phyloP scores from a whole-genome alignment of 192 early-diverging fungal species.

The Polychytrium aggregatum region DNA sequence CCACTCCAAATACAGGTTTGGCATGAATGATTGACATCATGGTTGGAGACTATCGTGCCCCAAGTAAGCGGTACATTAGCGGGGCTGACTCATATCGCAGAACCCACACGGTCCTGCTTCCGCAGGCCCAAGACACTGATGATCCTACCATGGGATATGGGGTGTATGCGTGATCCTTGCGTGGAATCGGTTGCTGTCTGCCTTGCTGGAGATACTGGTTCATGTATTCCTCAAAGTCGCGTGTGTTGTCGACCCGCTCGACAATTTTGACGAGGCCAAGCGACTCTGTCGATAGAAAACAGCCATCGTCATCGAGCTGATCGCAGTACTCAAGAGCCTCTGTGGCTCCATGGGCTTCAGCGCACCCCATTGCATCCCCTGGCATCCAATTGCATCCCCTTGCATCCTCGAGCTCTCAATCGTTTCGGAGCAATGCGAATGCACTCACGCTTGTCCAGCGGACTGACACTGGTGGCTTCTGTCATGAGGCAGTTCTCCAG shows the following conservation, averaged over 20 bases:
- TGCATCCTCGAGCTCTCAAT: no score
- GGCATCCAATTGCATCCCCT: no score
- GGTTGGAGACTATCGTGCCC: slow-evolving; percentile 26
- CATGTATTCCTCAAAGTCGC: slow-evolving; percentile 34
- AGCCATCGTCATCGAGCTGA: no score
- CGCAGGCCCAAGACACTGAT: neutral
- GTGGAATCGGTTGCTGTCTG: slow-evolving; percentile 17
- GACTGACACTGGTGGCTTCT: slow-evolving; percentile 59
- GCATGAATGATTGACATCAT: slow-evolving; percentile 55
- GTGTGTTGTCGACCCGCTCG: slow-evolving; percentile 23
- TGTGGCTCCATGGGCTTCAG: no score
- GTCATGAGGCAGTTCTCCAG: slow-evolving; percentile 65
- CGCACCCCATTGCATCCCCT: no score
- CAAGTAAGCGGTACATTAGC: no score
- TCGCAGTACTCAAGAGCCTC: no score
- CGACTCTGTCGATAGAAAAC: no score
- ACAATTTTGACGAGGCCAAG: slow-evolving; percentile 22
- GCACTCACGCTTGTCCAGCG: slow-evolving; percentile 35
- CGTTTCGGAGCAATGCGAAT: no score
- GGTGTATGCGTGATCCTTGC: slow-evolving; percentile 28
- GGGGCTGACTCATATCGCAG: neutral
- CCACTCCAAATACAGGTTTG: slow-evolving; percentile 72
- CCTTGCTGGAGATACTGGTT: slow-evolving; percentile 11
- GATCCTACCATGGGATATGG: slow-evolving; percentile 19
- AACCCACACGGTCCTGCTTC: neutral